These are phyloP conservation scores for Kuraishia ogatae DNA, from an alignment of 805 yeast genomes.

Conservation along the genomic window DNA sequence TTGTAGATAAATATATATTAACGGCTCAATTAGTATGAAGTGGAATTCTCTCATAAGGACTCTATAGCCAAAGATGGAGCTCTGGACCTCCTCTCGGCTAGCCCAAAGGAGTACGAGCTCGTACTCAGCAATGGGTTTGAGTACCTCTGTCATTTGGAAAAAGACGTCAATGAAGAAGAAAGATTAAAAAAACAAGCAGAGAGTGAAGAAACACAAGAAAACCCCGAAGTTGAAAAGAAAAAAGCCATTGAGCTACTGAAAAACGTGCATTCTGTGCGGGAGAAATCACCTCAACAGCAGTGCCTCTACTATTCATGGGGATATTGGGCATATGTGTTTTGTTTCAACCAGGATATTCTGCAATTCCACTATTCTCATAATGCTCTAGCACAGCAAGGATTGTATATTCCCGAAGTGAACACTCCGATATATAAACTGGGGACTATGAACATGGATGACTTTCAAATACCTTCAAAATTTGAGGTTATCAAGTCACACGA, in stretches of 20 bases:
- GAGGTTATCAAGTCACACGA: conserved; percentile 10
- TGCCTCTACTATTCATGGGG: conserved; percentile 3
- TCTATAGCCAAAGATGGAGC: not conserved
- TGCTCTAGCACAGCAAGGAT: not conserved
- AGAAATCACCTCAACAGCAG: not conserved
- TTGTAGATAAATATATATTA: not conserved
- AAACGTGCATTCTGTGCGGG: not conserved
- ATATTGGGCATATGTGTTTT: conserved; percentile 8
- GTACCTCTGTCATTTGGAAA: not conserved
- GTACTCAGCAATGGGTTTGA: not conserved
- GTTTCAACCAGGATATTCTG: conserved; percentile 3
- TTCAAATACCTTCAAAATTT: conserved; percentile 14
- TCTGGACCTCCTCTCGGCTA: not conserved
- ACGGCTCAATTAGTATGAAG: not conserved
- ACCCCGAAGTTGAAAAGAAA: conserved; percentile 1
- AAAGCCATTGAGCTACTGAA: conserved; percentile 2
- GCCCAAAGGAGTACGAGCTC: not conserved
- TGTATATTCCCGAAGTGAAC: not conserved
- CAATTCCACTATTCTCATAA: conserved; percentile 5
- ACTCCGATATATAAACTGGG: conserved; percentile 13
- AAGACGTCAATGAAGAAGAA: not conserved
- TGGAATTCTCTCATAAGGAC: not conserved
- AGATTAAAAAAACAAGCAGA: not conserved
- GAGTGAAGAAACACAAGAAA: not conserved
- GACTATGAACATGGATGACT: conserved; percentile 6